Evolutionary conservation across 2,329 filamentous ascomycete genomes (phyloP).

Genomic region (Colletotrichum sp.): DNA sequence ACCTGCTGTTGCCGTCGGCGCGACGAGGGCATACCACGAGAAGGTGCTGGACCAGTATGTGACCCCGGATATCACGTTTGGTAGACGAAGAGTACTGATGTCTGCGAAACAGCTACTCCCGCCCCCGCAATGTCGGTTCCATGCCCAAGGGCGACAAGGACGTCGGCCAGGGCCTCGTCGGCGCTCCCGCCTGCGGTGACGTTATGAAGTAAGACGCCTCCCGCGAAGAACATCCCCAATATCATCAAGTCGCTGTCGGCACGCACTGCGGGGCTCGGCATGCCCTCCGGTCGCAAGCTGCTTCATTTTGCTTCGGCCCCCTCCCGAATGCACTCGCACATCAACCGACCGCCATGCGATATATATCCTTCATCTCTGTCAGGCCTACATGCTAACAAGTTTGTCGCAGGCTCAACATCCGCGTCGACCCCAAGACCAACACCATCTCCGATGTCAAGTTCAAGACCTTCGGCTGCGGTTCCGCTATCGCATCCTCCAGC

Average conservation of each 20-base stretch:
- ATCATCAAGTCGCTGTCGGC: background rate
- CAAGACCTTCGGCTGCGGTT: conserved; percentile 96
- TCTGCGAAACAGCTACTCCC: conserved; percentile 54
- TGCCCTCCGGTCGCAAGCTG: background rate
- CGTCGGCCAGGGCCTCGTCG: conserved; percentile 90
- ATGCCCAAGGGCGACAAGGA: conserved; percentile 77
- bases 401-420: conserved; percentile 69
- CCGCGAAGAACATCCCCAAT: background rate
- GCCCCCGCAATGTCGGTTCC: conserved; percentile 60
- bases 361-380: background rate
- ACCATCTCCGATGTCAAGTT: conserved; percentile 95
- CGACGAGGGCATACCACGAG: conserved; percentile 56
- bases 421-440: conserved; percentile 85
- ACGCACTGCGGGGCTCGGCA: background rate
- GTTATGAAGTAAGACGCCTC: conserved; percentile 71
- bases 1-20: conserved; percentile 42
- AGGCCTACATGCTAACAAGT: background rate
- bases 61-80: conserved; percentile 33
- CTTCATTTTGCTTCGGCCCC: background rate
- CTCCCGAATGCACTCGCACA: background rate
- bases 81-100: conserved; percentile 53
- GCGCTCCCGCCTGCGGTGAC: conserved; percentile 86
- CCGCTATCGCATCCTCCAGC: conserved; percentile 91
- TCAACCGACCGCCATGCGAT: background rate
- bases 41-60: conserved; percentile 83